Percentiles rank a stretch among this genome's conserved stretches.
phyloP scores from a whole-genome alignment of 371 early-diverging fungal genomes.

The Apophysomyces elegans region DNA sequence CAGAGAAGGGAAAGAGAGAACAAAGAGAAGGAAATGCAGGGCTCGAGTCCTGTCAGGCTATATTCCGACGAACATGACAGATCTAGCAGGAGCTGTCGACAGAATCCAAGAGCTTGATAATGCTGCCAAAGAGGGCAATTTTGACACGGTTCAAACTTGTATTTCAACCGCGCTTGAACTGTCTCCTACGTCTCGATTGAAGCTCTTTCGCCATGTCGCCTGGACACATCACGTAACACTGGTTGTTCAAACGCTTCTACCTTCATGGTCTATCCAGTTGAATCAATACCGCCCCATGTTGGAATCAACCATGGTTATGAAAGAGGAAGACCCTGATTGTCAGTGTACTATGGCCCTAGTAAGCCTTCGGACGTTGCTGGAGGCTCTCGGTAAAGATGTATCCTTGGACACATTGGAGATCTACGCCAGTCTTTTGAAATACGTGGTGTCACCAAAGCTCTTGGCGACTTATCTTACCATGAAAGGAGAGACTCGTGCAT shows the following conservation, averaged over 20 bases:
- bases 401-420: neutral
- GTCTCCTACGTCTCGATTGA: neutral
- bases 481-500: slow-evolving; percentile 1
- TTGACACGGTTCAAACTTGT: neutral
- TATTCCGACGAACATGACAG: neutral
- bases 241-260: neutral
- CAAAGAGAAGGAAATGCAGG: too few relatives aligned
- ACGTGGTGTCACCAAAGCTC: neutral
- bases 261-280: neutral
- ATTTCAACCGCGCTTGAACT: neutral
- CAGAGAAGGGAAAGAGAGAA: neutral
- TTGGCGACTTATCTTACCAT: neutral
- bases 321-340: neutral
- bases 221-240: slow-evolving; percentile 7
- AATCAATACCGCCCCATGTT: neutral
- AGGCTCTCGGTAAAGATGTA: neutral
- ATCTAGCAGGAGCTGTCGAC: neutral
- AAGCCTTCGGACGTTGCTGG: neutral
- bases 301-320: slow-evolving; percentile 3
- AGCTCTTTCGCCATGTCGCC: neutral
- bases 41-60: neutral
- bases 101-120: neutral
- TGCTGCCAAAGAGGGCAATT: neutral
- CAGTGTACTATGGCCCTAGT: slow-evolving; percentile 4
- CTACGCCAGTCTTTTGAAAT: neutral